These are phyloP conservation scores for Syzygium malaccense DNA, from an alignment of 441 rosid genomes.

Conservation along the genomic window DNA sequence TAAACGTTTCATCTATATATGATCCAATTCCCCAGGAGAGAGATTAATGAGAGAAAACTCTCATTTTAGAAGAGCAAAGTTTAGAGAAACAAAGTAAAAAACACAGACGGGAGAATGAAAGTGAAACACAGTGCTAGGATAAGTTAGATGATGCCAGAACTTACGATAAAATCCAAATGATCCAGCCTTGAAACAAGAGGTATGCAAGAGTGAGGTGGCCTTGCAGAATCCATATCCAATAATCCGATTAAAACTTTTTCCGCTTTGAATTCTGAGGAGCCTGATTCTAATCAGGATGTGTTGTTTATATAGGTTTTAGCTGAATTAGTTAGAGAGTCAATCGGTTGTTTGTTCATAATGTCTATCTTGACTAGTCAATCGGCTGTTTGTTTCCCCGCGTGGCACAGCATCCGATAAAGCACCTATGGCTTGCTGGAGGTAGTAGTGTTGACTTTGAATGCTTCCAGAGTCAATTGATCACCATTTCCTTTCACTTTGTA, in stretches of 20 bases:
- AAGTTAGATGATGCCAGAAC: background rate
- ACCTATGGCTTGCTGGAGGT: background rate
- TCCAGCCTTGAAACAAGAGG: conserved; percentile 8
- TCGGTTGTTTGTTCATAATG: background rate
- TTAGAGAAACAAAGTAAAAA: background rate
- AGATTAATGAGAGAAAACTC: background rate
- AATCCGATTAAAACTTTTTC: background rate
- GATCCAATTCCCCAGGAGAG: background rate
- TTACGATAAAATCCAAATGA: conserved; percentile 6
- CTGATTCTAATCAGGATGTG: background rate
- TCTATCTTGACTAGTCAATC: background rate
- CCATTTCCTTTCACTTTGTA: background rate
- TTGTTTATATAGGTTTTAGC: background rate
- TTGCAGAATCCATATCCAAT: background rate
- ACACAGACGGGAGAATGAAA: background rate
- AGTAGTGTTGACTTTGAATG: background rate
- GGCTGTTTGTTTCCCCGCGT: background rate
- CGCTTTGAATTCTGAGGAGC: background rate
- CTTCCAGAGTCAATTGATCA: background rate
- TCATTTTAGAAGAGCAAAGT: background rate
- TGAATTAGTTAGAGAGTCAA: background rate
- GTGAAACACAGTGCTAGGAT: background rate
- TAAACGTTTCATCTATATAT: conserved; percentile 1
- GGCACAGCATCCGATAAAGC: background rate
- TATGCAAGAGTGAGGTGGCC: background rate